A percentile compares a stretch with the other conserved stretches of the same genome.
Conservation (phyloP, 73 alveolate species). For the Durusdinium trenchii region DNA sequence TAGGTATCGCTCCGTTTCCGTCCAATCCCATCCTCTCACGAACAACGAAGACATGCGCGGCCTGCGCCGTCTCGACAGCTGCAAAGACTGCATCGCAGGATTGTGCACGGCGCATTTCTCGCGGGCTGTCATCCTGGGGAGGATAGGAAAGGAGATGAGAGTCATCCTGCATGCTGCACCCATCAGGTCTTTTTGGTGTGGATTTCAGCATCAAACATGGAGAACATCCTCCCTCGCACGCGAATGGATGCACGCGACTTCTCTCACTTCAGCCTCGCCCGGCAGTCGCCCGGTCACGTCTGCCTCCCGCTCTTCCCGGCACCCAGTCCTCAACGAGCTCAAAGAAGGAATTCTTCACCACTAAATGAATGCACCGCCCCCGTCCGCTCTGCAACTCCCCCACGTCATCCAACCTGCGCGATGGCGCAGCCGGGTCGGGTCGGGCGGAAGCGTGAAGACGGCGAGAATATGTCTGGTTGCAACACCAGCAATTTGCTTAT, state of each 20-base stretch:
- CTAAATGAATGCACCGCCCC: constrained; percentile 78
- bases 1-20: too few relatives aligned
- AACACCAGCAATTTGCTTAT: too few relatives aligned
- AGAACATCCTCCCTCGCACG: too few relatives aligned
- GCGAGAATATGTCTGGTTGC: too few relatives aligned
- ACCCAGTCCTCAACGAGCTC: constrained; percentile 60
- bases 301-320: not conserved
- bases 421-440: too few relatives aligned
- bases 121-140: constrained; percentile 51
- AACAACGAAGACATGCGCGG: too few relatives aligned
- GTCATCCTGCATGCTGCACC: too few relatives aligned
- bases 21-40: too few relatives aligned
- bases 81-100: constrained; percentile 86
- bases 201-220: too few relatives aligned
- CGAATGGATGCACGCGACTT: not conserved
- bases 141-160: not conserved
- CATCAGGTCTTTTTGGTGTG: too few relatives aligned
- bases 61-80: constrained; percentile 15
- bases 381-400: constrained; percentile 84
- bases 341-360: constrained; percentile 81
- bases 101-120: constrained; percentile 72
- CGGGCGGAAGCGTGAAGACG: too few relatives aligned
- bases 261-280: not conserved
- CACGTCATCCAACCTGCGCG: not conserved
- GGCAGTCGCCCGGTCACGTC: not conserved